Evolutionary conservation across 208 protist genomes (phyloP).

Genomic region (Blechomonas ayalai): DNA sequence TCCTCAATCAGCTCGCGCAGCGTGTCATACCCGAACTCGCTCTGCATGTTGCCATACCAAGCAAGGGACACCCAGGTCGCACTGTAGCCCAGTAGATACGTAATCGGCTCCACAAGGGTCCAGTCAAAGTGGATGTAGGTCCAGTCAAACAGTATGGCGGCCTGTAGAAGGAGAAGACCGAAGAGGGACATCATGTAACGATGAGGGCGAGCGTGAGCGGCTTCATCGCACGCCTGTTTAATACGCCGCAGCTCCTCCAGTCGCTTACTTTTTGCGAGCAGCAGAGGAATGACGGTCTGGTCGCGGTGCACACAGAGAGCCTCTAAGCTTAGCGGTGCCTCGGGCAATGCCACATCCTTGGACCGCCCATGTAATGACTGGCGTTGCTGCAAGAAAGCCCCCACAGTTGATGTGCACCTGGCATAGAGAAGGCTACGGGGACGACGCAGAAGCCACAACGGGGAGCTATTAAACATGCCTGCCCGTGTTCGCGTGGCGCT

Average conservation of each 20-base stretch:
- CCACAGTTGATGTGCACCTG: too few species aligned
- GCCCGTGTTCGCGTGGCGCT: too few species aligned
- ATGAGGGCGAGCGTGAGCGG: constrained; percentile 18
- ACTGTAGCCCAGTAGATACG: constrained; percentile 71
- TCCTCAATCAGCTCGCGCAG: constrained; percentile 19
- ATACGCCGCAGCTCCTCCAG: constrained; percentile 19
- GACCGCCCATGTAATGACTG: too few species aligned
- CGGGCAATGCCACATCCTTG: too few species aligned
- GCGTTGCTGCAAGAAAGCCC: too few species aligned
- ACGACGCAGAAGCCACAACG: background rate
- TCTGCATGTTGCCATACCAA: constrained; percentile 49
- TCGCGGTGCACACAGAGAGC: constrained; percentile 27
- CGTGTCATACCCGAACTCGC: constrained; percentile 40
- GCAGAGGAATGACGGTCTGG: constrained; percentile 9
- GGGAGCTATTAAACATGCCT: too few species aligned
- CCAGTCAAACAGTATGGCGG: constrained; percentile 61
- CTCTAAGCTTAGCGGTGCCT: too few species aligned
- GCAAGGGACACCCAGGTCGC: constrained; percentile 61
- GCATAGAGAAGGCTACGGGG: background rate
- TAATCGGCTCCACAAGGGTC: constrained; percentile 87
- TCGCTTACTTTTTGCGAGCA: constrained; percentile 16
- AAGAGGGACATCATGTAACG: constrained; percentile 17
- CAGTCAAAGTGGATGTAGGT: constrained; percentile 83
- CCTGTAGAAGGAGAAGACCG: constrained; percentile 37
- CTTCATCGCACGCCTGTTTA: constrained; percentile 21